These are phyloP conservation scores for Boletus rubescentipes DNA, from an alignment of 768 basidiomycete species.

Conservation along the genomic window DNA sequence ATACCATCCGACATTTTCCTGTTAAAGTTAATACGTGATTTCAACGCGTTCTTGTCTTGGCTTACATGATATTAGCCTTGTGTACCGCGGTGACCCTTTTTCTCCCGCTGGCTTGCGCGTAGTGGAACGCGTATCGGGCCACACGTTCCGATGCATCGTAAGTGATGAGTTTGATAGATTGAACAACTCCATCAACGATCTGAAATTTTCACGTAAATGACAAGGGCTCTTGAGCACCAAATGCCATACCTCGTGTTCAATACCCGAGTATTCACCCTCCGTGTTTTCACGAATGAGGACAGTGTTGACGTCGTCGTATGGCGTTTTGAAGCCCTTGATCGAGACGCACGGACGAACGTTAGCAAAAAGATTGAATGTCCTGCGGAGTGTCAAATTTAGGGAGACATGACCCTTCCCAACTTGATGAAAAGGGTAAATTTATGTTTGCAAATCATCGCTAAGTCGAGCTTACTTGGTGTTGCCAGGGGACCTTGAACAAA, in stretches of 20 bases:
- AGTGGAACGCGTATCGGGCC: constrained; percentile 97
- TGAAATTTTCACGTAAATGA: constrained; percentile 32
- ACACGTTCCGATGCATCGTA: constrained; percentile 99
- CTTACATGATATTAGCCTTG: constrained; percentile 99
- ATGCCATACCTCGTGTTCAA: constrained; percentile 87
- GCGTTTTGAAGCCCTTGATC: constrained; percentile 95
- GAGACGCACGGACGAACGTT: constrained; percentile 97
- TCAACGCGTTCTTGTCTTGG: constrained; percentile 7
- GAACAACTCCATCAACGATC: constrained; percentile 97
- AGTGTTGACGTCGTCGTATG: constrained; percentile 97
- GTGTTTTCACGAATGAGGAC: constrained; percentile 99
- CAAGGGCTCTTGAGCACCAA: background rate
- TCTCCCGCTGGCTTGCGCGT: constrained; percentile 84
- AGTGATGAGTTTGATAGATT: constrained; percentile 99
- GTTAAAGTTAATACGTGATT: constrained; percentile 17
- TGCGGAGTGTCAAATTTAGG: constrained; percentile 91
- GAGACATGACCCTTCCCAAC: constrained; percentile 99
- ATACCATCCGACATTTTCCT: constrained; percentile 99
- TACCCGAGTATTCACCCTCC: constrained; percentile 99
- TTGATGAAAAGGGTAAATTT: constrained; percentile 33
- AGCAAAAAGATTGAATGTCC: constrained; percentile 98
- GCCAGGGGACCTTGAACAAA: constrained; percentile 76
- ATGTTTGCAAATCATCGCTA: constrained; percentile 3
- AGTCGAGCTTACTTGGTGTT: constrained; percentile 78
- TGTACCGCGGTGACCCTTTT: constrained; percentile 97